Base-by-base conservation (phyloP, 176 grass and related monocot species). In the Musa beccarii region DNA sequence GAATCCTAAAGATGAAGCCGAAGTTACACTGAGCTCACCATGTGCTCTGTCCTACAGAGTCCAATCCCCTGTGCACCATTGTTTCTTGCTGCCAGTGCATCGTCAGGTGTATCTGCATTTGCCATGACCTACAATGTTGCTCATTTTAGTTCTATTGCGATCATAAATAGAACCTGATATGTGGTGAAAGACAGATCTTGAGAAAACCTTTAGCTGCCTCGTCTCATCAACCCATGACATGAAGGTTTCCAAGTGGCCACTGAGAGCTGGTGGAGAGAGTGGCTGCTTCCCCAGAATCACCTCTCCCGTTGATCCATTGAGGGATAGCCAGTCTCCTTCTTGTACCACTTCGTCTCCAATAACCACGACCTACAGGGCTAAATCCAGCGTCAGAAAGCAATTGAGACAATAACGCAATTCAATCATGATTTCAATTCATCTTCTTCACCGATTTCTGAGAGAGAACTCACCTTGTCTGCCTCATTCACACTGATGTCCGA, bases 11-110 rank as follows among this genome's bases (percentile, higher is more conserved):
- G 55, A 59, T 59, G 2, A 6, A 59, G 55, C 11, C 3, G 55
- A 59, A 6, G 17, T 59, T 2, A 17, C 17, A 59, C 55, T 59
- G 10, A 23, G 66, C 80, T 73, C 3, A 99, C 96, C 96, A 99
- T 99, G 68, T 99, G 96, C 73, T 99, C 96, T 22, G 96, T 99
- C 77, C 96, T 86, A 74, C 96, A 99, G 0, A 99, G 81, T 74
- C 96, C 96, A 77, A 99, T 99, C 85, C 96, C 96, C 80, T 99
- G 57, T 63, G 96, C 96, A 53, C 96, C 96, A 79, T 99, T 99
- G 50, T 83, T 86, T 73, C 96, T 82, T 79, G 96, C 96, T 68
- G 91, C 24, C 74, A 94, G 66, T 55, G 96, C 96, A 89, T 99
- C 96, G 64, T 78, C 86, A 53, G 96, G 96, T 71, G 96, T 99